Conservation (phyloP, 2,329 filamentous ascomycete species). For the Penicillium sp. region DNA sequence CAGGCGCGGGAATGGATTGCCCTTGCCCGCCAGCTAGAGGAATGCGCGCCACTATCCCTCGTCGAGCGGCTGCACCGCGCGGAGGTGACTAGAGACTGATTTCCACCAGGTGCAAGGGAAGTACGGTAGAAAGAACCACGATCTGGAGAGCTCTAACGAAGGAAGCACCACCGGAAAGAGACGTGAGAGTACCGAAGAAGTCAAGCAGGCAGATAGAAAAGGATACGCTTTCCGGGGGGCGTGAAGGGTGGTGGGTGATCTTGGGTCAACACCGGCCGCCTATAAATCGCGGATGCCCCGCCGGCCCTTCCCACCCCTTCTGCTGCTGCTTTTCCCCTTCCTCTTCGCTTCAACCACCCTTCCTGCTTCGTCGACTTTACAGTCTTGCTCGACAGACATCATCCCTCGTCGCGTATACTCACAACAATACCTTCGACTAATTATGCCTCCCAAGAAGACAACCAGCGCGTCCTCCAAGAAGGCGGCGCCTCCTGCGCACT, state of each 20-base stretch:
- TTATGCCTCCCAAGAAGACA: slow-evolving; percentile 66
- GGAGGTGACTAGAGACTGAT: too few species aligned
- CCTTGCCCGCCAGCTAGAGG: slow-evolving; percentile 15
- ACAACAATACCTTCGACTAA: slow-evolving; percentile 25
- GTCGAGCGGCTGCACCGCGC: not conserved
- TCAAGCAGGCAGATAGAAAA: slow-evolving; percentile 8
- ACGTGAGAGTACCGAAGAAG: not conserved
- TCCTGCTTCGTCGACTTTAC: slow-evolving; percentile 5
- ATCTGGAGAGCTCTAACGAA: not conserved
- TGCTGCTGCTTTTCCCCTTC: slow-evolving; percentile 32
- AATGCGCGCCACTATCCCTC: slow-evolving; percentile 16
- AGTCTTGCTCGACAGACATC: slow-evolving; percentile 8
- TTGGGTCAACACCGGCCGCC: slow-evolving; percentile 42
- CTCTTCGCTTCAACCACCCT: slow-evolving; percentile 16
- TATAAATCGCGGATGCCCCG: slow-evolving; percentile 46
- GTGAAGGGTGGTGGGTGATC: slow-evolving; percentile 34
- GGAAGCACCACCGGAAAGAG: not conserved
- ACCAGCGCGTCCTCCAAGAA: slow-evolving; percentile 58
- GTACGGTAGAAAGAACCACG: slow-evolving; percentile 4
- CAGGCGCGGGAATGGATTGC: slow-evolving; percentile 9
- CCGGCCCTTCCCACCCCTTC: slow-evolving; percentile 39
- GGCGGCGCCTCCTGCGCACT: slow-evolving; percentile 56
- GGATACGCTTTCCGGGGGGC: not conserved
- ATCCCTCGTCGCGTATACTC: slow-evolving; percentile 14
- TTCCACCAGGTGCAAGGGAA: too few species aligned